A percentile compares a stretch with the other conserved stretches of the same genome.
phyloP scores from a whole-genome alignment of 78 protist genomes.

The Polysphondylium violaceum region DNA sequence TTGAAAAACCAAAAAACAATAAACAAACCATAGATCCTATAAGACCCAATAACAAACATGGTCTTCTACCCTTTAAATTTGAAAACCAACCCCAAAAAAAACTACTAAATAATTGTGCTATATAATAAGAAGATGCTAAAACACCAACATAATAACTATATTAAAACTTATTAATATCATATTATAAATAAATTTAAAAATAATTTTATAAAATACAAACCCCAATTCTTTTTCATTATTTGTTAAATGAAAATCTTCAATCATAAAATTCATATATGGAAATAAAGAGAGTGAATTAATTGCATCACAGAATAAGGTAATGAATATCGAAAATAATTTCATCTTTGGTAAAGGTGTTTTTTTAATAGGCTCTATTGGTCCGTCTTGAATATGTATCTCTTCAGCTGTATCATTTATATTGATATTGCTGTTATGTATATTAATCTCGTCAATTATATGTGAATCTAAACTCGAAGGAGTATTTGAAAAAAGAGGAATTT shows the following conservation, averaged over 20 bases:
- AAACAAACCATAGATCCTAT: constrained; percentile 26
- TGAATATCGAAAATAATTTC: constrained; percentile 54
- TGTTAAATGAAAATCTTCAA: constrained; percentile 21
- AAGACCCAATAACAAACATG: constrained; percentile 22
- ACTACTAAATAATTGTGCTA: constrained; percentile 37
- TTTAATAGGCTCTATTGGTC: no score
- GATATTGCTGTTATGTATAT: no score
- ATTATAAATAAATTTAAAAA: background rate
- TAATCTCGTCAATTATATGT: no score
- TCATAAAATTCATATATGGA: constrained; percentile 53
- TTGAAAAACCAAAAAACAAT: constrained; percentile 41
- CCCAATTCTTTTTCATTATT: constrained; percentile 27
- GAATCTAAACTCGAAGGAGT: no score
- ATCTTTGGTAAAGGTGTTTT: constrained; percentile 46
- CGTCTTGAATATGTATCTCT: no score
- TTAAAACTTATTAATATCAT: background rate
- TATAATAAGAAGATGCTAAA: constrained; percentile 54
- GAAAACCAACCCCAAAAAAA: constrained; percentile 78
- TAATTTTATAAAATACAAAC: constrained; percentile 1
- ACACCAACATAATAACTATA: constrained; percentile 42
- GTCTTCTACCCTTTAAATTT: constrained; percentile 46
- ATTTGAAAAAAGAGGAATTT: no score
- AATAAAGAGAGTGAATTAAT: constrained; percentile 28
- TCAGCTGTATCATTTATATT: no score
- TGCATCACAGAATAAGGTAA: constrained; percentile 57